phyloP scores from a whole-genome alignment of 306 rosid species.

The Casuarina cunninghamiana region DNA sequence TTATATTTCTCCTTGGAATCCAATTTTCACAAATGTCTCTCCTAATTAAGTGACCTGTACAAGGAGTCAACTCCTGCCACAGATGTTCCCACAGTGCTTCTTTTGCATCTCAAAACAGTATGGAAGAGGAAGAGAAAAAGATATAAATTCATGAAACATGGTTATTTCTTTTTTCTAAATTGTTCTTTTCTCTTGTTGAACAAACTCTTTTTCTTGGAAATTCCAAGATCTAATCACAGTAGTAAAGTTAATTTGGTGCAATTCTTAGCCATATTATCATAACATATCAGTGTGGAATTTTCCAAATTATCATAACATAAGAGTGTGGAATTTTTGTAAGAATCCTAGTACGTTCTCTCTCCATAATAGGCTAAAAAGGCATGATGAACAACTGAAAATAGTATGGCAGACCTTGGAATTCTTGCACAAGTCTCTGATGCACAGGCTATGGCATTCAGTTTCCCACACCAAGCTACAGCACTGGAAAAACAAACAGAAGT shows the following conservation, averaged over 20 bases:
- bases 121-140: background rate
- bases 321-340: background rate
- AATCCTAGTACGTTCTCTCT: background rate
- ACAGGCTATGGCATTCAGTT: constrained; percentile 95
- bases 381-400: constrained; percentile 9
- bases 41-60: background rate
- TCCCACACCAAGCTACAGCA: constrained; percentile 95
- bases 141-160: background rate
- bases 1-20: background rate
- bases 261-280: background rate
- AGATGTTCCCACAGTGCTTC: background rate
- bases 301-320: background rate
- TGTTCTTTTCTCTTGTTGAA: background rate
- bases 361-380: background rate
- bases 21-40: background rate
- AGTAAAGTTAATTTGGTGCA: background rate
- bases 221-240: background rate
- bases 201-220: background rate
- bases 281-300: background rate
- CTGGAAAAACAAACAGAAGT: constrained; percentile 43
- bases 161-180: background rate
- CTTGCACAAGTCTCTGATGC: constrained; percentile 95
- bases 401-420: constrained; percentile 75
- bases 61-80: background rate
- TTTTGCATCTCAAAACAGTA: background rate